Evolutionary conservation across 164 flowering plant genomes (phyloP).

Genomic region (Vitis labrusca): DNA sequence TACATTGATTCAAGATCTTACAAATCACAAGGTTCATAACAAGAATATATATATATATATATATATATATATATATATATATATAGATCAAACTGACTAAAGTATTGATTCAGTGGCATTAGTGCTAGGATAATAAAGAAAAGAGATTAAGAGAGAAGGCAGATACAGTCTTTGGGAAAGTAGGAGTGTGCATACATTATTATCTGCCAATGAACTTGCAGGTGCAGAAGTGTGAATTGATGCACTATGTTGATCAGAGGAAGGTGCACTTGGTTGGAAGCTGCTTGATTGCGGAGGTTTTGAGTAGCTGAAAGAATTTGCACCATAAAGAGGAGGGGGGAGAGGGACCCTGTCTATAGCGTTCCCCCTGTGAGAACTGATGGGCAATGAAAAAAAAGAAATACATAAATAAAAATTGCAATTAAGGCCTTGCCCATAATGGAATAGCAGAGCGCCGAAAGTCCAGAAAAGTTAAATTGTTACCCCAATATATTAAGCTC

Average conservation of each 20-base stretch:
- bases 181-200: constrained; percentile 27
- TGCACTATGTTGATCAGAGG: constrained; percentile 16
- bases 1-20: not conserved
- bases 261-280: constrained; percentile 40
- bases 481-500: constrained; percentile 67
- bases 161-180: not conserved
- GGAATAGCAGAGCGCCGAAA: not conserved
- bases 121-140: not conserved
- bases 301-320: constrained; percentile 27
- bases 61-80: no score
- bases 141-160: not conserved
- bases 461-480: not conserved
- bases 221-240: constrained; percentile 18
- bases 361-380: constrained; percentile 42
- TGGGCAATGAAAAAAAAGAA: not conserved
- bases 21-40: no score
- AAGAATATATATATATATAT: no score
- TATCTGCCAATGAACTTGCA: constrained; percentile 38
- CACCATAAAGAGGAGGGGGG: constrained; percentile 53
- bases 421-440: no score
- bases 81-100: not conserved
- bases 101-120: not conserved
- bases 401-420: not conserved
- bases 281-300: constrained; percentile 36
- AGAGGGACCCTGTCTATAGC: constrained; percentile 49